Conservation (phyloP, 371 early-diverging fungal genomes). For the Mortierella sp. region DNA sequence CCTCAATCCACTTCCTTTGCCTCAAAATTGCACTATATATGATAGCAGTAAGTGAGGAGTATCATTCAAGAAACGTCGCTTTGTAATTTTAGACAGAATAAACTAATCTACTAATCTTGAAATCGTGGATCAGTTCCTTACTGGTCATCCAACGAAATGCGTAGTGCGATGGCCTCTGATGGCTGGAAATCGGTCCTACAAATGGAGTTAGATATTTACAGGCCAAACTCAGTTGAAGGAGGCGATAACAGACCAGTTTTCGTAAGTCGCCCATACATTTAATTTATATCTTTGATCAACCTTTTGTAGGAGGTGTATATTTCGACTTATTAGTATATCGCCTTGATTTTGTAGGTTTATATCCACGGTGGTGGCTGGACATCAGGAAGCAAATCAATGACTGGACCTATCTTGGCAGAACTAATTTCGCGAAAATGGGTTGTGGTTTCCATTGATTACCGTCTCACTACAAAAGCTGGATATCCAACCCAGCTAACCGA, state of each 20-base stretch:
- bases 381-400: constrained; percentile 61
- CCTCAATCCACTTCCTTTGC: constrained; percentile 63
- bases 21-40: constrained; percentile 59
- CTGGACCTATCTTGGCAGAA: constrained; percentile 60
- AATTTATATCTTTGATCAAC: too few relatives aligned
- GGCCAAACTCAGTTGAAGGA: constrained; percentile 34
- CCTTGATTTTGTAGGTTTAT: constrained; percentile 58
- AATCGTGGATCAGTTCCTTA: constrained; percentile 61
- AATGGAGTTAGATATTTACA: constrained; percentile 47
- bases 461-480: constrained; percentile 65
- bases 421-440: constrained; percentile 65
- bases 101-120: too few relatives aligned
- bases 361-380: constrained; percentile 75
- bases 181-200: constrained; percentile 38
- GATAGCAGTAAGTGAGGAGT: constrained; percentile 61
- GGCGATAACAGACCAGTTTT: constrained; percentile 57
- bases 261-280: constrained; percentile 22
- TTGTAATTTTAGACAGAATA: not conserved
- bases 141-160: constrained; percentile 65
- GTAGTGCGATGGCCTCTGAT: constrained; percentile 18
- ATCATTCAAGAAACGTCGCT: not conserved
- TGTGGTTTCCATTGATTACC: constrained; percentile 77
- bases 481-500: constrained; percentile 78
- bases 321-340: not conserved
- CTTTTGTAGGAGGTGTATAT: not conserved